Evolutionary conservation across 1,284 basidiomycete genomes (phyloP).

Genomic region (Moniliella sp.): DNA sequence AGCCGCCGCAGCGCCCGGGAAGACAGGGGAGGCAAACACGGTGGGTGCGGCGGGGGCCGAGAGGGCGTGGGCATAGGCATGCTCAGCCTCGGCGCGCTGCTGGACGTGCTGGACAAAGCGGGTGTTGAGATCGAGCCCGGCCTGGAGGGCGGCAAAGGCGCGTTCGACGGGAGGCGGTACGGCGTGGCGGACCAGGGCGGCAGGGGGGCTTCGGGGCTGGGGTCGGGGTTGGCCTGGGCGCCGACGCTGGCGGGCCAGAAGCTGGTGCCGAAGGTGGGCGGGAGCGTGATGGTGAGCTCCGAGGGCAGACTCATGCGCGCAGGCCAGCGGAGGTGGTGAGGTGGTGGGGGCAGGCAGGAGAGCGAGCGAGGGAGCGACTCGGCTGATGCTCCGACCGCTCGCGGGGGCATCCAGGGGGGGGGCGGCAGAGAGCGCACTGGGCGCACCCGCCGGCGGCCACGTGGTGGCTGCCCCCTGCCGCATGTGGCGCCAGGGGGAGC

Average conservation of each 20-base stretch:
- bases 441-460: too few species aligned
- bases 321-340: too few species aligned
- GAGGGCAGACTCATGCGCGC: constrained; percentile 26
- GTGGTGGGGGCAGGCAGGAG: too few species aligned
- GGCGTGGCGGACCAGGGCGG: not conserved
- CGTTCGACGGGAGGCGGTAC: constrained; percentile 12
- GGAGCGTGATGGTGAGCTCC: constrained; percentile 17
- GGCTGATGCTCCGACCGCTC: too few species aligned
- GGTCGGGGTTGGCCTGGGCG: not conserved
- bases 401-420: too few species aligned
- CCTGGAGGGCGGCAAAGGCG: constrained; percentile 21
- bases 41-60: constrained; percentile 9
- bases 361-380: too few species aligned
- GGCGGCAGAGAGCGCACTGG: too few species aligned
- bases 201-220: not conserved
- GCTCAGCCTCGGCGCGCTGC: constrained; percentile 20
- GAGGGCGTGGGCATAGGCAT: constrained; percentile 12
- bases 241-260: constrained; percentile 17
- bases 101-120: constrained; percentile 16
- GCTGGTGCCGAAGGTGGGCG: constrained; percentile 17
- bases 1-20: constrained; percentile 9
- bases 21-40: constrained; percentile 8
- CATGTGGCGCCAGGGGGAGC: too few species aligned
- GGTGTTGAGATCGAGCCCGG: constrained; percentile 26
- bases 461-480: too few species aligned